phyloP scores from a whole-genome alignment of 164 flowering plant genomes.

The Vitis cinerea region DNA sequence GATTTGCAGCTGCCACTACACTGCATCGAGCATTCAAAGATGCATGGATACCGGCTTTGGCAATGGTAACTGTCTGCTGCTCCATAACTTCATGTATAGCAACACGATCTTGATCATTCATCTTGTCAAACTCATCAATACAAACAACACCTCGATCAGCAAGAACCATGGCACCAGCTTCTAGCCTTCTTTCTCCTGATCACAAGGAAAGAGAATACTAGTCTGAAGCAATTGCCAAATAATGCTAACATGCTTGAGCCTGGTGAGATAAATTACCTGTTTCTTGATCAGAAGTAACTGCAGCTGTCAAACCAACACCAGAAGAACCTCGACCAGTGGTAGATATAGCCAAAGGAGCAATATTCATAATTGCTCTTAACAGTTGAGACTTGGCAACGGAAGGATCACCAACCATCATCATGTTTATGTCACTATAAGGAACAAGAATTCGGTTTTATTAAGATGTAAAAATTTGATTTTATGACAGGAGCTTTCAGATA shows the following conservation, averaged over 20 bases:
- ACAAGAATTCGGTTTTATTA: not conserved
- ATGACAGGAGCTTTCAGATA: not conserved
- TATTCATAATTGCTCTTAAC: constrained; percentile 93
- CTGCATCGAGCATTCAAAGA: constrained; percentile 98
- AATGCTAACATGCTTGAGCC: not conserved
- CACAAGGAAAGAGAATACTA: not conserved
- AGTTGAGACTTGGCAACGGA: constrained; percentile 99
- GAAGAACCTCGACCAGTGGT: constrained; percentile 99
- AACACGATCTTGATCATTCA: constrained; percentile 98
- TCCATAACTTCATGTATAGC: constrained; percentile 99
- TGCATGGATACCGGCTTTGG: constrained; percentile 99
- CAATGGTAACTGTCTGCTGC: constrained; percentile 99
- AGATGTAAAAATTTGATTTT: not conserved
- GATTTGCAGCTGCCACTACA: constrained; percentile 99
- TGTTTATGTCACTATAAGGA: constrained; percentile 81
- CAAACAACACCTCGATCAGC: constrained; percentile 98
- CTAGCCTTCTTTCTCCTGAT: constrained; percentile 93
- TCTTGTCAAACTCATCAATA: constrained; percentile 99
- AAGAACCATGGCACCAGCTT: constrained; percentile 99
- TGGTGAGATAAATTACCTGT: constrained; percentile 51
- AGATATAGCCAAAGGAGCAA: constrained; percentile 97
- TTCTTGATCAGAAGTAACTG: constrained; percentile 99
- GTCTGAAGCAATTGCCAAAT: not conserved
- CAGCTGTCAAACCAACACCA: constrained; percentile 99
- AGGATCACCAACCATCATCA: constrained; percentile 99